Evolutionary conservation across 768 basidiomycete species (phyloP), one percentile per base, ranked within the genome.

Genomic region (Leccinum truebloodii): DNA sequence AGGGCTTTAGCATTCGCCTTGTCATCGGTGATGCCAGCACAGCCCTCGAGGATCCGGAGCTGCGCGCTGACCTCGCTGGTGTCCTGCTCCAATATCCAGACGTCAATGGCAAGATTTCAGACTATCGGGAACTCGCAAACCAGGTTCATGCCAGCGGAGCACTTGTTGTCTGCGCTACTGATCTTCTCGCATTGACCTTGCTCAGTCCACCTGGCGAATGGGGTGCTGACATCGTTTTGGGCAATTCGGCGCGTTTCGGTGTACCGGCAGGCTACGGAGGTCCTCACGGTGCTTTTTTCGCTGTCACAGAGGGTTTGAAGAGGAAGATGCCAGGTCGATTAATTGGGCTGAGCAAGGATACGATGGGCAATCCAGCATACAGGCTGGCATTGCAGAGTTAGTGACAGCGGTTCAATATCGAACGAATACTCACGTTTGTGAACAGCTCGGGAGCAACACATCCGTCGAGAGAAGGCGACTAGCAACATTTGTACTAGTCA

Each of bases 401-500:
- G 89, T 79, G 22, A 24, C 50, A 22, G 49, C 32, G 49, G 37
- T 44, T 30, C 9, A 61, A 50, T 46, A 55, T 20, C 22, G 41
- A 60, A 55, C n/a, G 24, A 46, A 34, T n/a, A 57, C 59, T 70
- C 22, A 65, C 56, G 9, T 35, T 18, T 10, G 51, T 52, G 12
- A 60, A 56, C 55, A 96, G 94, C 95, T 59, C 91, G 94, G 28
- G 94, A 97, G 73, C 95, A 96, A 75, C 95, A 97, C 70, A 97
- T 98, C 64, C 90, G 96, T 60, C 90, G 96, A 22, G 96, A 99
- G 74, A 98, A 95, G 78, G 96, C 97, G 0, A 99, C 97, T 4
- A 95, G 92, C 70, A 98, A 98, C 71, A 97, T 99, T 60, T 99
- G 97, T 73, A 99, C 97, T 6, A 93, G 92, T 65, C 95, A 99